Evolutionary conservation across 768 basidiomycete genomes (phyloP), one percentile per base, ranked within the genome.

Genomic region (Cystofilobasidium bisporidii): DNA sequence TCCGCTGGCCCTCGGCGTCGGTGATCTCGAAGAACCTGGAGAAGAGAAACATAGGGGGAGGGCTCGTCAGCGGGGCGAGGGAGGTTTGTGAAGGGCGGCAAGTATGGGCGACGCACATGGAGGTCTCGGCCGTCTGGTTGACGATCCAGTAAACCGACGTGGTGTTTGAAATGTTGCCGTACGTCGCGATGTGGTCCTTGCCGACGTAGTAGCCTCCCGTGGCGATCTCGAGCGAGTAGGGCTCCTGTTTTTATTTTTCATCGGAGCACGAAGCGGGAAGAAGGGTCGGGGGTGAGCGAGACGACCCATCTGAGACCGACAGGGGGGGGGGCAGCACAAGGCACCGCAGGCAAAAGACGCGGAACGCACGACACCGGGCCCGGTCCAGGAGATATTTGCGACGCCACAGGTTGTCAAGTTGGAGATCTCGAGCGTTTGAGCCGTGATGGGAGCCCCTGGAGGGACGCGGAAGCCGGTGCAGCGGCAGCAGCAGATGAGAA

Each of bases 321-420:
- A 12, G 36, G 36, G 6, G 6, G 36, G 12, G 36, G 36, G 36
- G 6, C 6, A 12, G 36, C 36, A 4, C 17, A 15, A 43, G 20
- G 4, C 10, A 15, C 43, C 14, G 28, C 8, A 55, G 55, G 43
- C 12, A 32, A 56, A 38, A 12, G 14, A 40, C n/a, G 22, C 36
- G n/a, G 50, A 9, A 45, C 36, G 26, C 36, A 61, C 61, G 33
- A 64, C 63, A 24, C 63, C 67, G 32, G 61, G 61, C 15, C 67
- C 67, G 28, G 53, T 32, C 61, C 61, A 63, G 18, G 61, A 56
- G n/a, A 68, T n/a, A 61, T 68, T 68, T 36, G 67, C 61, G 43
- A 68, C 61, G 20, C 67, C 67, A n/a, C 67, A 68, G 20, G 50
- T 24, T n/a, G 67, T 68, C 17, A 68, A 55, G 56, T 68, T 63